Evolutionary conservation across 306 rosid genomes (phyloP), one percentile per base, ranked within the genome.

Genomic region (Carpinus viminea): DNA sequence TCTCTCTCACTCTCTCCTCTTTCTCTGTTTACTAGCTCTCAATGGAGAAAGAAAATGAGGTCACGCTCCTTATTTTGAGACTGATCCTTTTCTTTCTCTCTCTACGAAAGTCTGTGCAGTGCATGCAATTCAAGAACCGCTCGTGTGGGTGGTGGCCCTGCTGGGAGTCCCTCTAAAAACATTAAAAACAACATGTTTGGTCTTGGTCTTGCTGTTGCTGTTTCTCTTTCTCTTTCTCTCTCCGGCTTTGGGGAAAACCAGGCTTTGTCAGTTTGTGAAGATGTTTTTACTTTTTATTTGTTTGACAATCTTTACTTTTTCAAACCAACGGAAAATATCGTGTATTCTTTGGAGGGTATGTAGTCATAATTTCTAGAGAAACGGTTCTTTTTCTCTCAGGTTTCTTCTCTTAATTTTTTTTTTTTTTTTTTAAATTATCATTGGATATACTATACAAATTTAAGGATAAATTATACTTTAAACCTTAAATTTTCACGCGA

Each of bases 91-190:
- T 66, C 26, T 76, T 41, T 52, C 55, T 41, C 31, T 68, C 51
- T 76, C 66, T 74, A 57, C 70, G 73, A 81, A 82, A 79, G 87
- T 80, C 50, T 36, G 77, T 76, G 79, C 76, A 59, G 87, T 53
- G 69, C 88, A 78, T 76, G 86, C 78, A 81, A 76, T 73, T 85
- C 84, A 80, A 90, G 93, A 93, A 81, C 83, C 97, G 86, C 94
- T 88, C 98, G 98, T 94, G 98, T 87, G 98, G 91, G 82, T 84
- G 68, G 80, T 34, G 80, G 61, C 26, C 73, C 81, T 54, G 52
- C 66, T 52, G 82, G 50, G 61, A 66, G 71, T 12, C 12, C 26
- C 18, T 68, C 65, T 28, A 57, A 76, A 54, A 76, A 54, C 80
- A 21, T 70, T 48, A 75, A 79, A 60, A 79, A 60, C 70, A 62